Conservation (phyloP, 1,139 yeast species). For the Sugiyamaella grinbergsii region DNA sequence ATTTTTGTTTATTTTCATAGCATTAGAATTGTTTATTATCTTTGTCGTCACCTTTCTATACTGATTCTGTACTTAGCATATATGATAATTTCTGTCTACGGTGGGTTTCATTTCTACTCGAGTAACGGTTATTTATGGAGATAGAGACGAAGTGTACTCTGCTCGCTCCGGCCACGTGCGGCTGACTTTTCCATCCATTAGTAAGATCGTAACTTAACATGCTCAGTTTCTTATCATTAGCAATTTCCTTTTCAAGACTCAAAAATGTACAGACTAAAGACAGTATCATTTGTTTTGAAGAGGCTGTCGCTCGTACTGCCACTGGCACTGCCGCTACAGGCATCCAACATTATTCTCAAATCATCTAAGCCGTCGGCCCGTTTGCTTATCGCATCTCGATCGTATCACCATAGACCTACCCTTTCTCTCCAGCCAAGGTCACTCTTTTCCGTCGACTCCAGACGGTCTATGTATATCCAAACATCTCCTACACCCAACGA, state of each 20-base stretch:
- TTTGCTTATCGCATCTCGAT: too few relatives aligned
- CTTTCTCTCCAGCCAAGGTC: not conserved
- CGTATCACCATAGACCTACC: conserved; percentile 1
- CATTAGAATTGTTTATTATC: not conserved
- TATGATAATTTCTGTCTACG: too few relatives aligned
- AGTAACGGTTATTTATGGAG: too few relatives aligned
- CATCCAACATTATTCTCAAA: not conserved
- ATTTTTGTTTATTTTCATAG: not conserved
- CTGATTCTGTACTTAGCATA: conserved; percentile 7
- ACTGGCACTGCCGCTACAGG: too few relatives aligned
- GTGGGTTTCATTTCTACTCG: too few relatives aligned
- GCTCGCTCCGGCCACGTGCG: not conserved
- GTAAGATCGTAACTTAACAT: not conserved
- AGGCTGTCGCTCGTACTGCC: too few relatives aligned
- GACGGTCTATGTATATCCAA: conserved; percentile 48
- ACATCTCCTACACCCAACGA: conserved; percentile 84
- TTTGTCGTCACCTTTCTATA: not conserved
- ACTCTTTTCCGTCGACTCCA: not conserved
- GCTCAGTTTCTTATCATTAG: too few relatives aligned
- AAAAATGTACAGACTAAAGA: conserved; percentile 6
- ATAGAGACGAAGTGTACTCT: too few relatives aligned
- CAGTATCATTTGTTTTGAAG: not conserved
- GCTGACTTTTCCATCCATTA: not conserved
- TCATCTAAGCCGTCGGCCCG: not conserved
- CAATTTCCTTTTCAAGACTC: too few relatives aligned